Conservation (phyloP, 345 rosid genomes). For the Linum tenue region DNA sequence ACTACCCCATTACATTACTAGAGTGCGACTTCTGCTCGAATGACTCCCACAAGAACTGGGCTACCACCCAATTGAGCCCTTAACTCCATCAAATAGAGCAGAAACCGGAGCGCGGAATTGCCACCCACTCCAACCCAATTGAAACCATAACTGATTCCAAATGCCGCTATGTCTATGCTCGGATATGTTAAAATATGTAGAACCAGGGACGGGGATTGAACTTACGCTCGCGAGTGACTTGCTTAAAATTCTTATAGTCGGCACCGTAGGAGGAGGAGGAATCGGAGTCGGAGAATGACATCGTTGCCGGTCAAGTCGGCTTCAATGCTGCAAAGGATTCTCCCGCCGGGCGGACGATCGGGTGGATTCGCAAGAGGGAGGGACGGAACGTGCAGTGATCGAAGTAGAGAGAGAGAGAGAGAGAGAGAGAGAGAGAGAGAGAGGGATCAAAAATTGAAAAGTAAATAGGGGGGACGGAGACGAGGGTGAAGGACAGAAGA, state of each 20-base stretch:
- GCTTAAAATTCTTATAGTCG: slow-evolving; percentile 71
- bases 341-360: slow-evolving; percentile 12
- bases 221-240: slow-evolving; percentile 90
- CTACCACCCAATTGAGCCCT: neutral
- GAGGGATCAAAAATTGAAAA: slow-evolving; percentile 2
- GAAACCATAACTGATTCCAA: neutral
- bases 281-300: slow-evolving; percentile 95
- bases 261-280: slow-evolving; percentile 54
- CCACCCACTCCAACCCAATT: neutral
- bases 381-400: neutral
- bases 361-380: slow-evolving; percentile 25
- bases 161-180: neutral
- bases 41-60: neutral
- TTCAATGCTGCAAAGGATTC: slow-evolving; percentile 6
- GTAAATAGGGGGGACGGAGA: neutral
- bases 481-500: neutral
- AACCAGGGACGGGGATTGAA: slow-evolving; percentile 7
- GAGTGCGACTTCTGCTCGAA: neutral
- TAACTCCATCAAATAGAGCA: neutral
- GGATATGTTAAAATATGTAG: neutral
- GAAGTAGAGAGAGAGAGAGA: slow-evolving; percentile 11
- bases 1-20: neutral
- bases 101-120: slow-evolving; percentile 3
- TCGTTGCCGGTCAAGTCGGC: slow-evolving; percentile 21
- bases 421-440: too few relatives aligned